phyloP scores from a whole-genome alignment of 2,329 filamentous ascomycete genomes.

The Grosmannia huntii region DNA sequence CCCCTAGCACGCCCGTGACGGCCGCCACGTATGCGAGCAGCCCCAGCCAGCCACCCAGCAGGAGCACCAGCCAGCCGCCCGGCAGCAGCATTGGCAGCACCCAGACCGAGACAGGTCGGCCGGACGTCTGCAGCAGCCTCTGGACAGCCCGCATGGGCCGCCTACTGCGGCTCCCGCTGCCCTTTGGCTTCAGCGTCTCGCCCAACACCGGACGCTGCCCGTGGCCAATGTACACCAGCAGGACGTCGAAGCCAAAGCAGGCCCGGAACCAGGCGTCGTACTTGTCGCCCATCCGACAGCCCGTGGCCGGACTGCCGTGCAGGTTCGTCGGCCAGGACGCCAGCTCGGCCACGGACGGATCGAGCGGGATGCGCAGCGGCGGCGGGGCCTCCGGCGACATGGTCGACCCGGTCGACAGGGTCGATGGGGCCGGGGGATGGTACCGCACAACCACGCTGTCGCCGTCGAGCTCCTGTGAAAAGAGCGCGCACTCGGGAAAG shows the following conservation, averaged over 20 bases:
- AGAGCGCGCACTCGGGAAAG: conserved; percentile 49
- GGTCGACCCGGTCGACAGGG: too few species aligned
- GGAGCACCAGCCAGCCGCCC: conserved; percentile 17
- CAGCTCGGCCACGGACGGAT: conserved; percentile 34
- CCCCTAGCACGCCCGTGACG: conserved; percentile 1
- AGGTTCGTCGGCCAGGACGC: conserved; percentile 40
- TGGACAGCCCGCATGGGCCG: too few species aligned
- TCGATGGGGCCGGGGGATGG: conserved; percentile 8
- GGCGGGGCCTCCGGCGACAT: conserved; percentile 20
- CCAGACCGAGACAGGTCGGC: not conserved
- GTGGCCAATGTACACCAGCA: conserved; percentile 53
- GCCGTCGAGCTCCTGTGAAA: conserved; percentile 41
- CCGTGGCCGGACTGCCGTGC: conserved; percentile 43
- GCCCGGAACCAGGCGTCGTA: conserved; percentile 56
- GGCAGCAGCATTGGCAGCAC: not conserved
- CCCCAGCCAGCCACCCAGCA: conserved; percentile 22
- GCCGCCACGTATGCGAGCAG: conserved; percentile 20
- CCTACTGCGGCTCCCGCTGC: not conserved
- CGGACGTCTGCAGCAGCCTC: too few species aligned
- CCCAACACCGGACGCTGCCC: conserved; percentile 49
- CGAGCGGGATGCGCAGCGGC: conserved; percentile 33
- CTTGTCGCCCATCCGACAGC: conserved; percentile 47
- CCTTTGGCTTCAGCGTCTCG: conserved; percentile 28
- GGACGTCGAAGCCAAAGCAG: conserved; percentile 48
- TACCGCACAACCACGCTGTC: conserved; percentile 30